phyloP scores from a whole-genome alignment of 2,329 filamentous ascomycete species.

The Teratosphaeria zuluensis region DNA sequence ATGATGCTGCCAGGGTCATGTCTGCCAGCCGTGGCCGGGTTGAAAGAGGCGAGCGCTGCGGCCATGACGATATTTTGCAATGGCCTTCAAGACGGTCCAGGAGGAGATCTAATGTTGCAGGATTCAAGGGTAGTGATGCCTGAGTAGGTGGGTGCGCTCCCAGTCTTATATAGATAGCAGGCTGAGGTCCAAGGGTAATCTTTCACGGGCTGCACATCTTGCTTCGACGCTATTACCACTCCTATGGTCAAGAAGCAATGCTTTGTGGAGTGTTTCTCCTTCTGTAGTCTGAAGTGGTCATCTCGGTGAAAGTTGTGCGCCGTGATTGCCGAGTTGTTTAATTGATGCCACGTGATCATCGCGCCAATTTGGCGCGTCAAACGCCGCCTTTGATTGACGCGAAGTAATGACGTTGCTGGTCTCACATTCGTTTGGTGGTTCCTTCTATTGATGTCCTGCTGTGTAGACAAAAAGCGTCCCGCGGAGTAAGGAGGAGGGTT shows the following conservation, averaged over 20 bases:
- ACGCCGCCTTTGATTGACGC: background rate
- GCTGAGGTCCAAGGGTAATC: background rate
- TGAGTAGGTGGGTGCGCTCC: background rate
- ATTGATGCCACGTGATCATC: background rate
- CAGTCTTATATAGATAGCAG: background rate
- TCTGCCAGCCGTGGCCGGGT: slow-evolving; percentile 14
- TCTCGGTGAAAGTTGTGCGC: background rate
- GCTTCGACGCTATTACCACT: background rate
- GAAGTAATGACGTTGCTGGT: background rate
- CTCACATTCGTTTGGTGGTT: background rate
- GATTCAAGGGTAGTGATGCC: background rate
- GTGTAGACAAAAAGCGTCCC: background rate
- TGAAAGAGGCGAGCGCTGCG: slow-evolving; percentile 13
- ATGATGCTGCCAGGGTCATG: slow-evolving; percentile 23
- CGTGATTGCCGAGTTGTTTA: background rate
- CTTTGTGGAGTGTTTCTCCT: background rate
- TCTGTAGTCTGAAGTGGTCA: background rate
- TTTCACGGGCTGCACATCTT: background rate
- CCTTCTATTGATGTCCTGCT: background rate
- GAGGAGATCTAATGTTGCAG: too few species aligned
- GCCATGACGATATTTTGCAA: background rate
- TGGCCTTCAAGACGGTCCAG: background rate
- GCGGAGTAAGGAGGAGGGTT: background rate
- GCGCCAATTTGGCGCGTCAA: background rate
- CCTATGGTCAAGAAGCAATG: background rate